Percentiles rank a stretch among this genome's conserved stretches.
Evolutionary conservation across 2,329 filamentous ascomycete genomes (phyloP).

Genomic region (Microdochium nivale): DNA sequence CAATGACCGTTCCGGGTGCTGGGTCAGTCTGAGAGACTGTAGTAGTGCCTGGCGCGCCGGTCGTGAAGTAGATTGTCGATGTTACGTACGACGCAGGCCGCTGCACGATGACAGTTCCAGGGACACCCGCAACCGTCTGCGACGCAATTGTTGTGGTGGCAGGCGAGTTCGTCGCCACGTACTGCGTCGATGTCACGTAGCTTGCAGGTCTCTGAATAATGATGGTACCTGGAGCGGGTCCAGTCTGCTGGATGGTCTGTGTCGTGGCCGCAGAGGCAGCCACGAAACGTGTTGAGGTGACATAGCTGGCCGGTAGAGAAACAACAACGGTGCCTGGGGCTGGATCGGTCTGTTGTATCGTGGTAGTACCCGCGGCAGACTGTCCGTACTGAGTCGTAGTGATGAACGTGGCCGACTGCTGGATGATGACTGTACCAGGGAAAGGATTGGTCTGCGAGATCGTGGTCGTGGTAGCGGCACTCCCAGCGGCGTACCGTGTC

Average conservation of each 20-base stretch:
- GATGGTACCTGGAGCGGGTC: background rate
- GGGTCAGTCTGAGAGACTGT: background rate
- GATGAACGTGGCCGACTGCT: background rate
- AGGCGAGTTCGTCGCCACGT: background rate
- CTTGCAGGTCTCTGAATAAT: background rate
- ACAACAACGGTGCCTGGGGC: conserved; percentile 1
- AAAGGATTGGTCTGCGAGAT: background rate
- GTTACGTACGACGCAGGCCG: background rate
- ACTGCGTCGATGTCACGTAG: conserved; percentile 4
- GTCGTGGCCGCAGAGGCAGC: background rate
- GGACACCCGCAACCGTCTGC: background rate
- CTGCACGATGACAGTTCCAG: conserved; percentile 1
- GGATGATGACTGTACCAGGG: conserved; percentile 1
- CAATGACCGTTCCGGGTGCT: background rate
- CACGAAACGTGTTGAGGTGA: background rate
- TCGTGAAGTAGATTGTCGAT: background rate
- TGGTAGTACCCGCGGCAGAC: background rate
- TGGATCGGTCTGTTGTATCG: background rate
- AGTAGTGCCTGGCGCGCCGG: background rate
- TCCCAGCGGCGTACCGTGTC: conserved; percentile 1
- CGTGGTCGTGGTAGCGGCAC: background rate
- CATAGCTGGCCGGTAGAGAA: background rate
- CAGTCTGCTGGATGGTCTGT: background rate
- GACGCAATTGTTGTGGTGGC: background rate
- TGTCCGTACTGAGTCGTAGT: background rate